Percentiles rank a stretch among this genome's conserved stretches.
These are phyloP conservation scores for Proliferodiscus dingleyae DNA, from an alignment of 2,329 filamentous ascomycete species.

Conservation along the genomic window DNA sequence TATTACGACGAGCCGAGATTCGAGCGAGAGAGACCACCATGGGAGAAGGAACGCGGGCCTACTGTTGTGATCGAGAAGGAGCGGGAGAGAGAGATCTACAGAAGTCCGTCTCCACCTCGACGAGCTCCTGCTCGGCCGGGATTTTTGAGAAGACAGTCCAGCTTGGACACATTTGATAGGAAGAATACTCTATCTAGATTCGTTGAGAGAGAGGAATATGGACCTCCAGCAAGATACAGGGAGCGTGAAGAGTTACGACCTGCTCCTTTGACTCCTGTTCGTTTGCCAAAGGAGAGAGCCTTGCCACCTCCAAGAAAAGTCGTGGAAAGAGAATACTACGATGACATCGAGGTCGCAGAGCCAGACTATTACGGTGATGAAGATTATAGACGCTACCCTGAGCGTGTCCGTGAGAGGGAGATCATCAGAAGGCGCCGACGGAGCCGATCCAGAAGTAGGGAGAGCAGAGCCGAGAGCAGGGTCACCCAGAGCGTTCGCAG, in stretches of 20 bases:
- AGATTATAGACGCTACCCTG: constrained; percentile 59
- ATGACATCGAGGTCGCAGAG: constrained; percentile 65
- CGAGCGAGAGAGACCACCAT: constrained; percentile 44
- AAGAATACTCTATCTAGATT: constrained; percentile 51
- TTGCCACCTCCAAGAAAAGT: constrained; percentile 56
- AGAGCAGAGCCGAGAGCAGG: constrained; percentile 24
- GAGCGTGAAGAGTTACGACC: constrained; percentile 38
- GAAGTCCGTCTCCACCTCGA: constrained; percentile 23
- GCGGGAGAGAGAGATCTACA: constrained; percentile 23
- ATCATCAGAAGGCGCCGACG: constrained; percentile 46
- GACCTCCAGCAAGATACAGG: constrained; percentile 45
- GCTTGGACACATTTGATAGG: constrained; percentile 84
- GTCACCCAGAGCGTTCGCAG: constrained; percentile 29
- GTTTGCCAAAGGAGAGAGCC: constrained; percentile 59
- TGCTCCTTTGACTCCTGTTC: constrained; percentile 51
- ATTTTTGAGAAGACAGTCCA: constrained; percentile 77
- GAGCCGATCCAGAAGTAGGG: constrained; percentile 35
- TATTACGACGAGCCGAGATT: constrained; percentile 41
- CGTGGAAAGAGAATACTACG: constrained; percentile 52
- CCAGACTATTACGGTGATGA: constrained; percentile 67
- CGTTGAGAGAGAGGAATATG: constrained; percentile 55
- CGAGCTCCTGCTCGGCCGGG: constrained; percentile 52
- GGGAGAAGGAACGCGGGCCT: constrained; percentile 29
- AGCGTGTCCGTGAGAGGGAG: constrained; percentile 58
- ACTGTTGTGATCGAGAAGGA: constrained; percentile 29